A percentile compares a stretch with the other conserved stretches of the same genome.
Evolutionary conservation across 2,329 filamentous ascomycete species (phyloP).

Genomic region (Phaeosphaeria sp.): DNA sequence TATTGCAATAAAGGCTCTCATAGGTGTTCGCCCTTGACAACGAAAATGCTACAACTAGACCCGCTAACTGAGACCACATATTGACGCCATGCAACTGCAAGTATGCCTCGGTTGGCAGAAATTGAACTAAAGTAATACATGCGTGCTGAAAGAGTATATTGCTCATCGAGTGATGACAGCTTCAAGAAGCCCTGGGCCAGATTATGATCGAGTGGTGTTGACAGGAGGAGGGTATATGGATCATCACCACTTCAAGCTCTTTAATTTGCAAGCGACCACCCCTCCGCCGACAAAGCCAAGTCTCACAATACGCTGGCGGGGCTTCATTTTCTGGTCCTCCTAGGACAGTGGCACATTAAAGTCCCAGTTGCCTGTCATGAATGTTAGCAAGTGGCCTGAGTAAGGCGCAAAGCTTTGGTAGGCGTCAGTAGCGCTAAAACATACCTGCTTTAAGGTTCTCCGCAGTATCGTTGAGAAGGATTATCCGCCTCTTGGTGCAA

Average conservation of each 20-base stretch:
- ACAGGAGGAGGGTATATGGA: background rate
- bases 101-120: background rate
- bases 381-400: slow-evolving; percentile 13
- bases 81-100: background rate
- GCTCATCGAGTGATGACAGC: background rate
- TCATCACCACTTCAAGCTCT: background rate
- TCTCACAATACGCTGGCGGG: background rate
- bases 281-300: background rate
- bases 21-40: background rate
- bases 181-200: background rate
- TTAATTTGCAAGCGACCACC: background rate
- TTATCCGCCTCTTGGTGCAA: slow-evolving; percentile 89
- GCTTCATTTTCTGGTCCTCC: background rate
- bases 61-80: background rate
- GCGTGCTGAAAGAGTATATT: background rate
- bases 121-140: background rate
- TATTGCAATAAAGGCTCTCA: background rate
- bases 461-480: slow-evolving; percentile 89
- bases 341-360: slow-evolving; percentile 38
- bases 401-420: background rate
- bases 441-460: slow-evolving; percentile 87
- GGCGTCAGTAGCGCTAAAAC: slow-evolving; percentile 35
- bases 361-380: slow-evolving; percentile 36
- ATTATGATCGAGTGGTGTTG: background rate
- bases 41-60: background rate